These are phyloP conservation scores for Bromus sterilis DNA, from an alignment of 176 grass and related monocot species.

Conservation along the genomic window DNA sequence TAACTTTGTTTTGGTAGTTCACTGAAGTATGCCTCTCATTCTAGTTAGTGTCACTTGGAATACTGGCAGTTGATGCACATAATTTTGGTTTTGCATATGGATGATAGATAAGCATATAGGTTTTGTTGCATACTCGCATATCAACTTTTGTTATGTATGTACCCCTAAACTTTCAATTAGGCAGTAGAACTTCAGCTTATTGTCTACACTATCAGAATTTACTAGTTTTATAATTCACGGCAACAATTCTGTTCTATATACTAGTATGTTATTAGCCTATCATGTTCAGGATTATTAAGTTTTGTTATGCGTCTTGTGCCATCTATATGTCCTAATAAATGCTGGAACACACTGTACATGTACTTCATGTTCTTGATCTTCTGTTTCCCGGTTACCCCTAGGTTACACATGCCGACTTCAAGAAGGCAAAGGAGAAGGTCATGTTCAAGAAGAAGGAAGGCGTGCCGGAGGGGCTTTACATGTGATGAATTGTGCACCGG, in stretches of 20 bases:
- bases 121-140: neutral
- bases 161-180: neutral
- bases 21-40: neutral
- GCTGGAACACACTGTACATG: neutral
- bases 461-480: constrained; percentile 92
- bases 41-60: neutral
- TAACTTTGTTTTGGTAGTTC: neutral
- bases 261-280: neutral
- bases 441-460: constrained; percentile 99
- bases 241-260: neutral
- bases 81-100: neutral
- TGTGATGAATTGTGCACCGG: constrained; percentile 38
- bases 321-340: neutral
- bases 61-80: neutral
- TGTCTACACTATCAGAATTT: neutral
- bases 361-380: neutral
- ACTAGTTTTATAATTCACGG: neutral
- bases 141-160: neutral
- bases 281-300: neutral
- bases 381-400: constrained; percentile 15
- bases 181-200: neutral
- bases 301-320: neutral
- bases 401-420: constrained; percentile 85
- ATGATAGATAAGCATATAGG: neutral
- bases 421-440: constrained; percentile 98